Evolutionary conservation across 2,329 filamentous ascomycete species (phyloP), one percentile per base, ranked within the genome.

Genomic region (Talaromyces sp.): DNA sequence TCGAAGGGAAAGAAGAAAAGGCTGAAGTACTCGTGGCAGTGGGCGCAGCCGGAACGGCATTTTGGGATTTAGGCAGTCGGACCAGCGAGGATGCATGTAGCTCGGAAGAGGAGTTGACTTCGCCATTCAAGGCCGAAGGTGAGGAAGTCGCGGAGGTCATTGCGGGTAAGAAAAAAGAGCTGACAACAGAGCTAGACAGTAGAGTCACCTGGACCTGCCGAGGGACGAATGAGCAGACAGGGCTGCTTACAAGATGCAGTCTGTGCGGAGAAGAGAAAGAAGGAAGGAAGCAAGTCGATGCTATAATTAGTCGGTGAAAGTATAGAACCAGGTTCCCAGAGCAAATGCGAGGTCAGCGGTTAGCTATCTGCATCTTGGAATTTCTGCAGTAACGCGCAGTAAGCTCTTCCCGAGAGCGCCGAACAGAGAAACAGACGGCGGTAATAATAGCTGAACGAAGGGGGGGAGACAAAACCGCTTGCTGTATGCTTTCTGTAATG

Each of bases 351-450:
- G 70, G 71, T 70, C 69, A 70, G 67, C 67, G 67, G 71, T 69
- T 76, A 73, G 73, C 72, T 74, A 70, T 73, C 70, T 76, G 75
- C 75, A 77, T 77, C 69, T 77, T 77, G 75, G 67, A 73, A 70
- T 46, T 69, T 69, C 67, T 59, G 60, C 72, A 73, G 69, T 67
- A 69, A 73, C 72, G 71, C 70, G 71, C 68, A 74, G 72, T 63
- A 71, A 62, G 71, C 72, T 68, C 75, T 77, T 66, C 71, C 73
- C 65, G 73, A 75, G 73, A 75, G 72, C 73, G 67, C 68, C 71
- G 71, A 69, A 68, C 64, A 38, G 43, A 31, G 57, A 38, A 51
- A 52, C 24, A 52, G 49, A 29, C 49, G 49, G 49, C 49, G 24
- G 49, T 52, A 31, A 52, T 31, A 52, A 52, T 52, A n/a, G 27